Percentiles rank a stretch among this genome's conserved stretches.
Conservation (phyloP, 2,329 filamentous ascomycete genomes). For the Knoxdaviesia capensis region DNA sequence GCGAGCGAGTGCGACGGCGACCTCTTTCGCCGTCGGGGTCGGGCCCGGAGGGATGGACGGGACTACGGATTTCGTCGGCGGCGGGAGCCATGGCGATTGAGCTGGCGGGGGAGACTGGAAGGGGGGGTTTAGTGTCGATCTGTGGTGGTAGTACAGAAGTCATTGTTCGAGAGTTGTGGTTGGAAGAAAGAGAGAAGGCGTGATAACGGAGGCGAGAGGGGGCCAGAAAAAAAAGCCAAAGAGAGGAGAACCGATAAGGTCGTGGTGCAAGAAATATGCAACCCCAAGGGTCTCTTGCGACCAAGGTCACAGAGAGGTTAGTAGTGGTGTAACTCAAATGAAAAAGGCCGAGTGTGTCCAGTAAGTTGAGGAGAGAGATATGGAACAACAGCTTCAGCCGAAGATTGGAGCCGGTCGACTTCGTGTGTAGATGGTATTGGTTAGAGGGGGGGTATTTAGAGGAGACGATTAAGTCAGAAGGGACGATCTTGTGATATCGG, state of each 20-base stretch:
- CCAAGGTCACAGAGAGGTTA: too few relatives aligned
- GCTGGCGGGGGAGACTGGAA: conserved; percentile 18
- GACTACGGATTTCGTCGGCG: conserved; percentile 13
- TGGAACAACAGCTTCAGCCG: too few relatives aligned
- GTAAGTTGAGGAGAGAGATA: too few relatives aligned
- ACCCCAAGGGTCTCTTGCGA: too few relatives aligned
- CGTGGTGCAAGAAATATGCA: neutral
- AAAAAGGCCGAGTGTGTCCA: too few relatives aligned
- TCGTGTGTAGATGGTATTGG: too few relatives aligned
- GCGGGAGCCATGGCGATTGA: conserved; percentile 19
- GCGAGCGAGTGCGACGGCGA: conserved; percentile 20
- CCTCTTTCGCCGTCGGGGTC: conserved; percentile 19
- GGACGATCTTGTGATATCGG: too few relatives aligned
- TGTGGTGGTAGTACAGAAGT: neutral
- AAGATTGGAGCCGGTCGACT: too few relatives aligned
- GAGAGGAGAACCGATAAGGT: neutral
- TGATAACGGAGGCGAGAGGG: neutral
- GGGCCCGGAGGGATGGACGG: conserved; percentile 14
- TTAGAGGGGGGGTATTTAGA: too few relatives aligned
- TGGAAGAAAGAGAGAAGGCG: neutral
- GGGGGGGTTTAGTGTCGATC: conserved; percentile 10
- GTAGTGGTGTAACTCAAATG: too few relatives aligned
- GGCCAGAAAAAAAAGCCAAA: neutral
- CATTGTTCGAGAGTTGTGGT: neutral
- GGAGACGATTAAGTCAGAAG: too few relatives aligned